Evolutionary conservation across 331 rosid species (phyloP).

Genomic region (Acacia pycnantha): DNA sequence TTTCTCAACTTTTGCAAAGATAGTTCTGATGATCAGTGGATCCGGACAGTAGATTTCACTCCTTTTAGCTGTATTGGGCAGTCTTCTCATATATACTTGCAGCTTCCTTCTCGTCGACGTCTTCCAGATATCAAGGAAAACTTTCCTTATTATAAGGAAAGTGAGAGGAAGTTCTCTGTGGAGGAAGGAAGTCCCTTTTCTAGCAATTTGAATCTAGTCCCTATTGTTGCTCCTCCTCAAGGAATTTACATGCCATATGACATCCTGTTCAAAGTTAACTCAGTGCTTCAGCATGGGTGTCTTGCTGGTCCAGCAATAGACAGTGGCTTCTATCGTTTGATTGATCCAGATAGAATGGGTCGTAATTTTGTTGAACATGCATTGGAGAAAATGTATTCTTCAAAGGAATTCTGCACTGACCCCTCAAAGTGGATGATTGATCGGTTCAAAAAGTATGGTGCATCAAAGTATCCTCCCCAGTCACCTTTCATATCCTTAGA

Average conservation of each 20-base stretch:
- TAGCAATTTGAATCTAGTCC: conserved; percentile 45
- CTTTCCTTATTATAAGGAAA: conserved; percentile 58
- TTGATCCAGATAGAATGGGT: conserved; percentile 46
- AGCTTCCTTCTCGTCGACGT: conserved; percentile 41
- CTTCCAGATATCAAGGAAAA: conserved; percentile 60
- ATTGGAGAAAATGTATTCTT: conserved; percentile 45
- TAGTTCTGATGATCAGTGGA: conserved; percentile 59
- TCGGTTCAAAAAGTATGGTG: conserved; percentile 37
- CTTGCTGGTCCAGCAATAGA: conserved; percentile 61
- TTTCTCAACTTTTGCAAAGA: conserved; percentile 44
- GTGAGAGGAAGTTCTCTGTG: conserved; percentile 31
- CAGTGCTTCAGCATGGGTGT: conserved; percentile 62
- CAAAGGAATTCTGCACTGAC: conserved; percentile 58
- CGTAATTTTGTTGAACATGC: conserved; percentile 45
- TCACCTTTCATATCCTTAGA: conserved; percentile 52
- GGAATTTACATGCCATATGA: conserved; percentile 54
- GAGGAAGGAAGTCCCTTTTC: conserved; percentile 48
- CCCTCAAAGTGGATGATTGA: conserved; percentile 60
- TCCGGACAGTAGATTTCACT: conserved; percentile 71
- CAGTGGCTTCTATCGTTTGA: conserved; percentile 42
- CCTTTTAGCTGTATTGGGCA: conserved; percentile 56
- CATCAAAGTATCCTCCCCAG: conserved; percentile 35
- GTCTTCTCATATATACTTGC: conserved; percentile 65
- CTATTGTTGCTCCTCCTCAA: conserved; percentile 62
- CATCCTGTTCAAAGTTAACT: conserved; percentile 65